phyloP scores from a whole-genome alignment of 148 eudicot genomes.

The Arctostaphylos glauca region DNA sequence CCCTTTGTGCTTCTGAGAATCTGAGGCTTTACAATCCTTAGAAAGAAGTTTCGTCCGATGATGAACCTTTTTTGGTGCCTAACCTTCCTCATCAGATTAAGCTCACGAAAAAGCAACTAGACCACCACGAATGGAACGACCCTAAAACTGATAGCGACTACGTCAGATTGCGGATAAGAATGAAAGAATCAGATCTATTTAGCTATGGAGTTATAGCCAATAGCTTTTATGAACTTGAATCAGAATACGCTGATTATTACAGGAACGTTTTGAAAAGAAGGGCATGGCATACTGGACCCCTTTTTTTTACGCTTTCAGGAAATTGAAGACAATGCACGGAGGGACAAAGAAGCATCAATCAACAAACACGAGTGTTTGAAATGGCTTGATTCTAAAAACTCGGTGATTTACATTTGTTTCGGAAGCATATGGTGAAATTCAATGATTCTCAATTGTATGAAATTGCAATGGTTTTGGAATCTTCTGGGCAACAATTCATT shows the following conservation, averaged over 20 bases:
- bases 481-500: constrained; percentile 41
- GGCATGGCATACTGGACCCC: constrained; percentile 68
- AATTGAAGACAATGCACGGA: constrained; percentile 29
- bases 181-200: constrained; percentile 28
- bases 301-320: constrained; percentile 32
- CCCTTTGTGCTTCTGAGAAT: constrained; percentile 26
- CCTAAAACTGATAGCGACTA: not conserved
- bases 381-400: constrained; percentile 60
- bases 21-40: constrained; percentile 31
- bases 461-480: constrained; percentile 54
- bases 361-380: constrained; percentile 43
- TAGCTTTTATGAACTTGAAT: constrained; percentile 67
- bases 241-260: constrained; percentile 46
- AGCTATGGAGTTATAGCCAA: constrained; percentile 55
- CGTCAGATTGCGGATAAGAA: no score
- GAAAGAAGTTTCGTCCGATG: constrained; percentile 34
- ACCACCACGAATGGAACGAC: not conserved
- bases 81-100: constrained; percentile 35
- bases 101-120: constrained; percentile 24
- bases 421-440: constrained; percentile 37
- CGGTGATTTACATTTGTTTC: constrained; percentile 53
- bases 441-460: constrained; percentile 34
- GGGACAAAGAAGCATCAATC: constrained; percentile 37
- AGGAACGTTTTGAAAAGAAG: constrained; percentile 36
- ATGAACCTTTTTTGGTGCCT: constrained; percentile 36